A percentile compares a stretch with the other conserved stretches of the same genome.
Conservation (phyloP, 495 filamentous ascomycete species). For the Penicillium salamii region DNA sequence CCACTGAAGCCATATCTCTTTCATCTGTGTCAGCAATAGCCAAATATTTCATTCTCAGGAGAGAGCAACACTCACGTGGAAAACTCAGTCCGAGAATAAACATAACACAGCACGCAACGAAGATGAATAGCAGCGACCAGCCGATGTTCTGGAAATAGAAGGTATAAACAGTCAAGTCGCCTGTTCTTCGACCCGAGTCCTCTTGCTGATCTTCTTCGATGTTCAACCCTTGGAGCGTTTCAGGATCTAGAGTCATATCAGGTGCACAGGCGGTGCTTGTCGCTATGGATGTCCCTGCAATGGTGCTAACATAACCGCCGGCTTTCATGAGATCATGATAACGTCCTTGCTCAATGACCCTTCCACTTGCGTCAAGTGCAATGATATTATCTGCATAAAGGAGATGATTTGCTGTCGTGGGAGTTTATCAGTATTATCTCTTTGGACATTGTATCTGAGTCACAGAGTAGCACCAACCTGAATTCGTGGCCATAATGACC, state of each 20-base stretch:
- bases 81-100: conserved; percentile 20
- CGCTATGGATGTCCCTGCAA: neutral
- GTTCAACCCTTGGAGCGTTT: conserved; percentile 16
- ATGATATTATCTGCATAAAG: conserved; percentile 21
- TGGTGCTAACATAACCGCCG: conserved; percentile 3
- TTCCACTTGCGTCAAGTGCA: conserved; percentile 10
- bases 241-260: conserved; percentile 18
- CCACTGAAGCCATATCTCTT: conserved; percentile 35
- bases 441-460: too few relatives aligned
- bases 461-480: too few relatives aligned
- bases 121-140: conserved; percentile 29
- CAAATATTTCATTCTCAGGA: neutral
- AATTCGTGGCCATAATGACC: conserved; percentile 32
- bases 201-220: conserved; percentile 12
- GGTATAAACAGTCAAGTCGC: conserved; percentile 32
- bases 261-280: conserved; percentile 5
- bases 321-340: conserved; percentile 12
- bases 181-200: conserved; percentile 27
- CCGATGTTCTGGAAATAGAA: conserved; percentile 26
- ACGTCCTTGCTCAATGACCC: conserved; percentile 12
- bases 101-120: conserved; percentile 19
- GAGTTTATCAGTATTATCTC: neutral
- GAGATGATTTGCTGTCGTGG: conserved; percentile 18
- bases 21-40: neutral
- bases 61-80: conserved; percentile 15